Percentiles rank a stretch among this genome's conserved stretches.
phyloP scores from a whole-genome alignment of 2,329 filamentous ascomycete species.

The Penicillium sp. region DNA sequence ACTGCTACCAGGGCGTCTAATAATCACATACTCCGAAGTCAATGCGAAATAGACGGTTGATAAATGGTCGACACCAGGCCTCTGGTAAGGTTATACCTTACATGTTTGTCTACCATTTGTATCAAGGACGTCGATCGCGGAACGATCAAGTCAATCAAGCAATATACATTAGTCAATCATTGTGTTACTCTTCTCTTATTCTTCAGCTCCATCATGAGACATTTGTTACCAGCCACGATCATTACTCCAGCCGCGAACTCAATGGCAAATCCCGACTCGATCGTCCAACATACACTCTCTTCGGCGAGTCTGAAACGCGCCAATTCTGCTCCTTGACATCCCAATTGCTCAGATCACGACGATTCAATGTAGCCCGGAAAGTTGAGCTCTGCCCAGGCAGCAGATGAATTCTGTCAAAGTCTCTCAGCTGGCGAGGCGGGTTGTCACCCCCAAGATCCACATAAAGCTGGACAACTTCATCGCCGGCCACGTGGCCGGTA shows the following conservation, averaged over 20 bases:
- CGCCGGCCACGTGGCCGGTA: conserved; percentile 67
- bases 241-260: conserved; percentile 3
- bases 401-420: conserved; percentile 8
- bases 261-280: conserved; percentile 16
- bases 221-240: neutral
- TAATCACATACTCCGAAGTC: neutral
- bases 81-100: neutral
- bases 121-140: neutral
- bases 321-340: conserved; percentile 73
- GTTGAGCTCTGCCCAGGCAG: conserved; percentile 8
- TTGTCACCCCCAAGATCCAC: conserved; percentile 15
- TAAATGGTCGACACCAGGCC: too few species aligned
- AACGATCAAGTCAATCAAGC: neutral
- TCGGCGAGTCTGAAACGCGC: conserved; percentile 60
- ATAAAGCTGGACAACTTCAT: conserved; percentile 69
- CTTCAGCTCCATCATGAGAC: neutral
- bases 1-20: neutral
- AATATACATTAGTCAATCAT: neutral
- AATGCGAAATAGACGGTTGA: neutral
- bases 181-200: neutral
- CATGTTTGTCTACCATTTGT: neutral
- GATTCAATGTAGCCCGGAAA: conserved; percentile 63
- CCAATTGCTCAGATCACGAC: conserved; percentile 81
- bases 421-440: conserved; percentile 11
- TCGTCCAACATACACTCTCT: conserved; percentile 57